Evolutionary conservation across 2,329 filamentous ascomycete genomes (phyloP), one percentile per base, ranked within the genome.

Genomic region (Colletotrichum sp.): DNA sequence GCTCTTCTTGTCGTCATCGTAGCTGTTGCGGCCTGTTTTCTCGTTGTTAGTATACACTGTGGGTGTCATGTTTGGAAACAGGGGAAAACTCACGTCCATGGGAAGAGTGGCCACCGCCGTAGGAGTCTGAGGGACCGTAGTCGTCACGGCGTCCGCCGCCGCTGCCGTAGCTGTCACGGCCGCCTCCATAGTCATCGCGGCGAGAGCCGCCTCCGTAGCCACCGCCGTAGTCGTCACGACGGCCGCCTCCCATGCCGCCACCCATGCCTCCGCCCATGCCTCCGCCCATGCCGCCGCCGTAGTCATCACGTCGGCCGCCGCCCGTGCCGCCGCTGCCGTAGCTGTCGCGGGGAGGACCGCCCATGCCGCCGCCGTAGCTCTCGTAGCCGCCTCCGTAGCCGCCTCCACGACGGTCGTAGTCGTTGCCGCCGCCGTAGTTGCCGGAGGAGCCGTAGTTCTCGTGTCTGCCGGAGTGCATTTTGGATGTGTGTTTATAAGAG

Each of bases 391-490:
- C 65, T 14, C 55, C 32, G 65, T 73, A 63, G 32, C 66, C 48
- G 3, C 65, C 71, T 56, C 65, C 65, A 2, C 71, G 36, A 21
- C 69, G 64, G 64, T 67, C 71, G 13, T 69, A 69, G 71, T 69
- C 66, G 38, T 43, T 28, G 21, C 56, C 43, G 21, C 72, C 61
- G 34, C 61, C 68, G 68, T 72, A 72, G 55, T 69, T 70, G 34
- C 63, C 70, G 4, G 73, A 68, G 69, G 67, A 61, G 36, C 73
- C 73, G 58, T 75, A 73, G 69, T 75, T 75, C 14, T 73, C 69
- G 24, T 73, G 63, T 73, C 73, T 73, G 30, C 73, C 69, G 34
- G 69, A 66, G 34, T 75, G 58, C 73, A 73, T 75, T 52, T 7
- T 73, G 56, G 7, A 8, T 36, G 13, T 38, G 26, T 21, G 9